Base-by-base conservation (phyloP, 192 early-diverging fungal species). In the Entomortierella chlamydospora region DNA sequence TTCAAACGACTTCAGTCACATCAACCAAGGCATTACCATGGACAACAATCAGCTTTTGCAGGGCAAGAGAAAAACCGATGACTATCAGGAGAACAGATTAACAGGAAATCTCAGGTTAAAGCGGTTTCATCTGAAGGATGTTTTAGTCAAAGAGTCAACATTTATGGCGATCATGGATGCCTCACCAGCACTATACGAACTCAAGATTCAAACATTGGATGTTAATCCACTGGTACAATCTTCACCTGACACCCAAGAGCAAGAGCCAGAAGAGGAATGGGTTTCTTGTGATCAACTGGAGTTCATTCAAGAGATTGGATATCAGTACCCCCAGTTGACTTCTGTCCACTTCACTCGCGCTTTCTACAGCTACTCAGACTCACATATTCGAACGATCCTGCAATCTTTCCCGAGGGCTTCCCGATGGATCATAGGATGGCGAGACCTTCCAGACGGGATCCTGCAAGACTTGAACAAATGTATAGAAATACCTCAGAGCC, bases 391-490 rank as follows among this genome's bases (percentile, higher is more conserved):
- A 13, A 23, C 33, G 0, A 63, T 64, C 7, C 60, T 72, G 18
- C 12, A 10, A 0, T 53, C 70, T 1, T 72, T 72, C 26, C 70
- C 70, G 0, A 57, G 45, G 22, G 61, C 55, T 1, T 49, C 52
- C 11, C 17, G 18, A 30, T 72, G 70, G 70, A 45, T 37, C 13
- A 1, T 72, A 0, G 53, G 9, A 15, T 72, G 61, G 60, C 37
- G 55, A 20, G 70, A 72, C 25, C 47, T 72, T 1, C 52, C 60
- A 18, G 42, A 64, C 10, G 52, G 61, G 0, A 50, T 64, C 23
- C 20, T 72, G 43, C 60, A 45, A 13, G 61, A 64, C 34, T 30
- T 72, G 47, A 72, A 57, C 45, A 54, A 53, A 17, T 62, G 58
- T 56, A 31, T 70, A 1, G 59, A 52, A 50, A 23, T 20, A 47